These are phyloP conservation scores for Coniochaeta sp. DNA, from an alignment of 2,329 filamentous ascomycete genomes.

Conservation along the genomic window DNA sequence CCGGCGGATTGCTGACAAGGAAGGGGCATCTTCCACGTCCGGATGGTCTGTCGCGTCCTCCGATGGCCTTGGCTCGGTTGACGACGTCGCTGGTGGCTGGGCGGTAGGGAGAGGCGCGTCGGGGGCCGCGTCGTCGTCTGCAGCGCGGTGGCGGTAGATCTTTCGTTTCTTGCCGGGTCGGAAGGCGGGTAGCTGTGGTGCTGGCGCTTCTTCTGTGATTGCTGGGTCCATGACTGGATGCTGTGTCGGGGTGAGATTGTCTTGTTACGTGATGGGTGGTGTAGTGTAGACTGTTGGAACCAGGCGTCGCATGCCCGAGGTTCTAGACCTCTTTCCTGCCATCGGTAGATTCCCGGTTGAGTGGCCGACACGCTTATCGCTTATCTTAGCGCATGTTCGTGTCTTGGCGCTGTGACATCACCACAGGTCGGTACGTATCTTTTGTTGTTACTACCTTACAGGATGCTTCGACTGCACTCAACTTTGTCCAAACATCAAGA, in stretches of 20 bases:
- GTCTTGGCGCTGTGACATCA: background rate
- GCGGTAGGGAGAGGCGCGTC: constrained; percentile 3
- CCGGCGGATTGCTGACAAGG: constrained; percentile 25
- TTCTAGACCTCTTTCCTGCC: background rate
- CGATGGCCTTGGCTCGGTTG: background rate
- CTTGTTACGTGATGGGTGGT: background rate
- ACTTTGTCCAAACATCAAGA: background rate
- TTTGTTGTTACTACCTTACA: too few species aligned
- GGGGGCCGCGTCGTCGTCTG: constrained; percentile 15
- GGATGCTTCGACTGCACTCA: background rate
- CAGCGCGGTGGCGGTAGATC: constrained; percentile 44
- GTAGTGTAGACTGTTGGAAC: too few species aligned
- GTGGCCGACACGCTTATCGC: background rate
- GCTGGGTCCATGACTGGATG: background rate
- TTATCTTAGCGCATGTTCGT: background rate
- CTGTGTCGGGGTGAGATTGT: background rate
- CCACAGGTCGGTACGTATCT: background rate
- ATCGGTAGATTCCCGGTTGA: background rate
- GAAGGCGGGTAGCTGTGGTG: constrained; percentile 37
- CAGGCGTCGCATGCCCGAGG: background rate
- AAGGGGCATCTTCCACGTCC: constrained; percentile 5
- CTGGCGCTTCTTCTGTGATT: background rate
- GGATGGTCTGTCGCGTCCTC: constrained; percentile 1
- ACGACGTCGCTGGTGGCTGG: background rate
- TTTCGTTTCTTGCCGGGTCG: constrained; percentile 54